Conservation (phyloP, 129 eudicot species). For the Oenanthe sinensis region DNA sequence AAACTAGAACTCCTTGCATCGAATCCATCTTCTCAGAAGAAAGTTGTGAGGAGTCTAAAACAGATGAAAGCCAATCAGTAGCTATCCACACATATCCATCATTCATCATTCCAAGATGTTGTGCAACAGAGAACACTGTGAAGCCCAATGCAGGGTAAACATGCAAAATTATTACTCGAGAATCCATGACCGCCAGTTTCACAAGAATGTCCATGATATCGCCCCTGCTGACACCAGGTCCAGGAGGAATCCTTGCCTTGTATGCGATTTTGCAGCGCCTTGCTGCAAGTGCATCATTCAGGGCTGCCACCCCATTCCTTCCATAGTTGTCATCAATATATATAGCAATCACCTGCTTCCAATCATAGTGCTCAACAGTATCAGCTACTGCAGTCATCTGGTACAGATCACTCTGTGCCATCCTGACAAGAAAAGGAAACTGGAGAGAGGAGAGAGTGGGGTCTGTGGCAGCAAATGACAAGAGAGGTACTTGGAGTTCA, state of each 20-base stretch:
- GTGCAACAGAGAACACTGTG: constrained; percentile 56
- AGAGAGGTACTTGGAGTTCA: constrained; percentile 79
- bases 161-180: constrained; percentile 79
- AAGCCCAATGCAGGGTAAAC: constrained; percentile 61
- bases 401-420: constrained; percentile 68
- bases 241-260: constrained; percentile 65
- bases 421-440: constrained; percentile 70
- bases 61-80: constrained; percentile 88
- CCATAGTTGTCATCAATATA: constrained; percentile 87
- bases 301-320: constrained; percentile 72
- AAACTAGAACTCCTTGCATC: constrained; percentile 77
- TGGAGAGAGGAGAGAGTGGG: constrained; percentile 78
- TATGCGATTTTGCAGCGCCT: constrained; percentile 61
- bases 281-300: constrained; percentile 75
- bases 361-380: constrained; percentile 49
- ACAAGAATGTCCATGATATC: constrained; percentile 78
- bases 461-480: constrained; percentile 91
- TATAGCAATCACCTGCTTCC: constrained; percentile 68
- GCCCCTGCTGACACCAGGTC: constrained; percentile 35
- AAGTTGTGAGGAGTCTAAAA: constrained; percentile 46
- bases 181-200: constrained; percentile 64
- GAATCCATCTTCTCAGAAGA: constrained; percentile 37
- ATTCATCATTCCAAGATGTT: constrained; percentile 79
- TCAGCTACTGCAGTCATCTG: constrained; percentile 86
- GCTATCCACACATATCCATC: constrained; percentile 92